These are phyloP conservation scores for Flaveria trinervia DNA, from an alignment of 129 eudicot species.

Conservation along the genomic window DNA sequence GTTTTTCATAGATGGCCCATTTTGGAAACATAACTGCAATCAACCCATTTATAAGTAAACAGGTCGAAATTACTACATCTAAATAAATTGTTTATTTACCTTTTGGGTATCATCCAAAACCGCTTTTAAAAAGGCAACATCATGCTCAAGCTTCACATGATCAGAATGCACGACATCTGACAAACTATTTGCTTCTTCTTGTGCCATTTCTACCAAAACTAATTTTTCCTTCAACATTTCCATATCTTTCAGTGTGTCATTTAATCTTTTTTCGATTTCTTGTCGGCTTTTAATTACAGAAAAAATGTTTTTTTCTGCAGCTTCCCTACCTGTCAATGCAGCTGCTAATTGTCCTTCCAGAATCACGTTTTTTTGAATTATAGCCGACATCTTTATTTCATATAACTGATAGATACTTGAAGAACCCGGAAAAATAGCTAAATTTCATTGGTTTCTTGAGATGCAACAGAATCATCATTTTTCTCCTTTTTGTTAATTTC, in stretches of 20 bases:
- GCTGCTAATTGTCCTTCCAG: conserved; percentile 84
- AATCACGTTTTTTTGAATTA: conserved; percentile 65
- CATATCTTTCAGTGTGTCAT: conserved; percentile 63
- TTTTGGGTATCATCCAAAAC: conserved; percentile 95
- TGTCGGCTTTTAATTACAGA: conserved; percentile 56
- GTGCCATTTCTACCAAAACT: conserved; percentile 70
- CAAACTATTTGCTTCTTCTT: conserved; percentile 83
- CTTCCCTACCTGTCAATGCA: conserved; percentile 71
- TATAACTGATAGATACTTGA: conserved; percentile 58
- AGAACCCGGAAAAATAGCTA: conserved; percentile 40
- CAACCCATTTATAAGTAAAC: not conserved
- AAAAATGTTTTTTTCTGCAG: conserved; percentile 74
- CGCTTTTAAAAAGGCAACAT: conserved; percentile 89
- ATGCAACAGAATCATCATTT: conserved; percentile 39
- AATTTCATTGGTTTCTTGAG: conserved; percentile 54
- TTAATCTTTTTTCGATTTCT: conserved; percentile 65
- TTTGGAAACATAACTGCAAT: not conserved
- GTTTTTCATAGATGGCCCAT: too few species aligned
- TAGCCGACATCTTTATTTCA: conserved; percentile 65
- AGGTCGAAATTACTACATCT: not conserved
- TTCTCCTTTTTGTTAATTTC: conserved; percentile 43
- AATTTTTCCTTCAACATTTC: conserved; percentile 79
- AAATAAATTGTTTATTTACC: conserved; percentile 37
- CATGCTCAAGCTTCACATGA: conserved; percentile 90
- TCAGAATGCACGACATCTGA: conserved; percentile 90